Percentiles rank a stretch among this genome's conserved stretches.
Conservation (phyloP, 345 rosid genomes). For the Moricandia moricandioides region DNA sequence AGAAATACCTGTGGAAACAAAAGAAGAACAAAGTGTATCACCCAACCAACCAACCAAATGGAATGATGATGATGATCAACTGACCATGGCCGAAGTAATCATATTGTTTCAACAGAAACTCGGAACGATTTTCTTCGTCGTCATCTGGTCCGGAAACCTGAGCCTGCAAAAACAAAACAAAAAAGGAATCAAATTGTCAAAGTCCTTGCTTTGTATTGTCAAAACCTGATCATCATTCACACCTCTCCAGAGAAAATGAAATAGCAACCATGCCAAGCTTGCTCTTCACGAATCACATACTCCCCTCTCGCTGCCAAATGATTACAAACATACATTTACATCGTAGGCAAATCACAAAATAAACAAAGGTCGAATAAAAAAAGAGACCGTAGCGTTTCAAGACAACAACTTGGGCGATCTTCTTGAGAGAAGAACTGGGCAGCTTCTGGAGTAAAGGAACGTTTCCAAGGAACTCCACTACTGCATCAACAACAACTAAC, state of each 20-base stretch:
- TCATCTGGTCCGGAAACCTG: constrained; percentile 62
- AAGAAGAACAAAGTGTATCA: not conserved
- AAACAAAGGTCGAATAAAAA: too few species aligned
- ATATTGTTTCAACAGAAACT: constrained; percentile 63
- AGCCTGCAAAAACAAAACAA: constrained; percentile 49
- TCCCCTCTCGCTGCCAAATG: constrained; percentile 62
- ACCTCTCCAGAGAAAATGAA: constrained; percentile 94
- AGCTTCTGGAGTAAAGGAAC: constrained; percentile 83
- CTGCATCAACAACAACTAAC: constrained; percentile 37
- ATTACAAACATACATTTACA: too few species aligned
- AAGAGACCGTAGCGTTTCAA: constrained; percentile 51
- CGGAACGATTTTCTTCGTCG: constrained; percentile 66
- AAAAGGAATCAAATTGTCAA: not conserved
- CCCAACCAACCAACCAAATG: not conserved
- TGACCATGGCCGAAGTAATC: constrained; percentile 92
- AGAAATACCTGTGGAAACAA: constrained; percentile 45
- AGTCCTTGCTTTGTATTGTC: not conserved
- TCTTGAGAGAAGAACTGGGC: constrained; percentile 69
- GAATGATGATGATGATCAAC: not conserved
- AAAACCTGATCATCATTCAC: too few species aligned
- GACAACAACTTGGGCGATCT: constrained; percentile 53
- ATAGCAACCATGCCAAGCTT: constrained; percentile 74
- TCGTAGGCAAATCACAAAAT: too few species aligned
- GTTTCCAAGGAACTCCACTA: constrained; percentile 69
- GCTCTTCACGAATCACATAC: constrained; percentile 65